phyloP scores from a whole-genome alignment of 306 rosid genomes.

The Malus orientalis region DNA sequence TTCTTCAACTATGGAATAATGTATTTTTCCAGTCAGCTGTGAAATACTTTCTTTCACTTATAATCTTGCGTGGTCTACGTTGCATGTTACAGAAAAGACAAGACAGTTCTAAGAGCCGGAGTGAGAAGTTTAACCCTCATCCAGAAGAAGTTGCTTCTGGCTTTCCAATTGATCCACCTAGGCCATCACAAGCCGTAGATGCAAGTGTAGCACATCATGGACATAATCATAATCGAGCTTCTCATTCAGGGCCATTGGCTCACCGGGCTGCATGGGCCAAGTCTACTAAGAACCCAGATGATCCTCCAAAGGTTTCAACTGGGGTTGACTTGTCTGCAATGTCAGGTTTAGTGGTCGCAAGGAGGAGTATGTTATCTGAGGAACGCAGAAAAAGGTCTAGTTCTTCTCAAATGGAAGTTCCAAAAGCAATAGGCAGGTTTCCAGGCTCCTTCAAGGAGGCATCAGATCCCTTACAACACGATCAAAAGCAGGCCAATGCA shows the following conservation, averaged over 20 bases:
- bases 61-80: neutral
- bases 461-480: conserved; percentile 52
- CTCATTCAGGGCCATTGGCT: conserved; percentile 96
- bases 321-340: conserved; percentile 62
- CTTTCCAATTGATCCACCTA: conserved; percentile 98
- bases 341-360: conserved; percentile 80
- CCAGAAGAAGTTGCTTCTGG: conserved; percentile 96
- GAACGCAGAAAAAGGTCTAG: conserved; percentile 74
- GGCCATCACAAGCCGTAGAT: conserved; percentile 79
- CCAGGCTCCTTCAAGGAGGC: conserved; percentile 92
- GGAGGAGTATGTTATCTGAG: conserved; percentile 80
- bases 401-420: conserved; percentile 64
- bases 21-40: neutral
- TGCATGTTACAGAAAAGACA: conserved; percentile 70
- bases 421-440: conserved; percentile 69
- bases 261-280: conserved; percentile 87
- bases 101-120: conserved; percentile 75
- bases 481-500: conserved; percentile 45
- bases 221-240: conserved; percentile 83
- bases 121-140: conserved; percentile 96
- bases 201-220: conserved; percentile 35
- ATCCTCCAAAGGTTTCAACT: conserved; percentile 61
- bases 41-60: neutral
- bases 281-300: conserved; percentile 69
- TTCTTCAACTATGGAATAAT: neutral